Evolutionary conservation across 768 basidiomycete species (phyloP), one percentile per base, ranked within the genome.

Genomic region (Pulveroboletus sp.): DNA sequence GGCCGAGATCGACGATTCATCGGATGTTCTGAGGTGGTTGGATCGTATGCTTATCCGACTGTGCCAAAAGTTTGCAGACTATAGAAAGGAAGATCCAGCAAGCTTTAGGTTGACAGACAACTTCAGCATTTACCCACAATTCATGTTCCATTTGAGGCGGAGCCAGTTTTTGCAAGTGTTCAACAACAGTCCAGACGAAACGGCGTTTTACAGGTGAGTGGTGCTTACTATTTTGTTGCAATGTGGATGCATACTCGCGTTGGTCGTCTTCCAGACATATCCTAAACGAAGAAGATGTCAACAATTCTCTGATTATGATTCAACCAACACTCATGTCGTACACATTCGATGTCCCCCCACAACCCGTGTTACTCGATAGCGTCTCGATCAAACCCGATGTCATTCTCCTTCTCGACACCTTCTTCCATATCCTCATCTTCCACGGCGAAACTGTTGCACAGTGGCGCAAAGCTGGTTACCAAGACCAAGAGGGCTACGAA

Each of bases 401-500:
- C 54, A 85, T 99, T 63, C 83, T 99, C 28, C 81, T 99, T 9
- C 85, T 99, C 47, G 96, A 99, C 64, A 98, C 95, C 3, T 99
- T 95, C 81, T 98, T 99, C 92, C 95, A 99, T 66, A 96, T 98
- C 58, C 86, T 98, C 61, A 98, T 99, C 69, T 98, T 96, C 86
- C 96, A 99, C 65, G 96, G 96, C 18, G 92, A 95, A 68, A 90
- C 92, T 18, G 80, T 99, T 42, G 94, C 96, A 0, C 88, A 93
- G 67, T 99, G 96, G 96, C 82, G 95, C 44, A 98, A 98, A 70
- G 89, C 91, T 10, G 94, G 93, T 0, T 99, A 98, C 63, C 96
- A 98, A 63, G 94, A 99, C 0, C 95, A 97, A 71, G 94, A 97
- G 67, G 94, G 93, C 32, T 96, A 98, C 62, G 96, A 98, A 70